Base-by-base conservation (phyloP, 1,284 basidiomycete species). In the Trametes polyzona region DNA sequence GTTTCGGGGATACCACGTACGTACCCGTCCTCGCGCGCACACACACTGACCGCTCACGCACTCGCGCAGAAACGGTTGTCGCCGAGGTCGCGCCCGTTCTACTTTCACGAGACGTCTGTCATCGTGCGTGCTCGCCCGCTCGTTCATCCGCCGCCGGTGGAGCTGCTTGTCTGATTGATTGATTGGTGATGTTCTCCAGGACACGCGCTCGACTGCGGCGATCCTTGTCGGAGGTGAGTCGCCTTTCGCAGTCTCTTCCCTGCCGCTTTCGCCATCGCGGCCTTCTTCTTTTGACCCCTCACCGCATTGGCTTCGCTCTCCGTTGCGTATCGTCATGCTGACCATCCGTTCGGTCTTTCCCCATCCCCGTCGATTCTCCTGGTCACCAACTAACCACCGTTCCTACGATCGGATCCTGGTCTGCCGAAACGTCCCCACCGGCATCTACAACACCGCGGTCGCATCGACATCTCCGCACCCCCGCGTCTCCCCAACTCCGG, bases 71-170 rank as follows among this genome's bases (percentile, higher is more conserved):
- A 71, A 63, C 68, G 69, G 17, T 57, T 70, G 39, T 72, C 71
- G 33, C 71, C 70, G 5, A 65, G 67, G 44, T 47, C 65, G 16
- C 62, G 71, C 17, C 59, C 71, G 21, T 72, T 72, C 57, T 72
- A 69, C 51, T 69, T 68, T 66, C 68, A 72, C 59, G 71, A 72
- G 54, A 72, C 71, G 26, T 72, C 71, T 21, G 71, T 72, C 43
- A 63, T 72, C 39, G 70, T 71, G 48, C 58, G 70, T 69, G 4
- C 23, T 19, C 32, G 51, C 21, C 26, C 47, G 19, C 16, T 44
- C 16, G 39, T 23, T 21, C 3, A 27, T 33, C 1, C 16, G 12
- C 9, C 24, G 30, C 14, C 50, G 19, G 6, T 6, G 27, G 32
- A 19, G 24, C 26, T 52, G 29, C 11, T 19, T 40, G 36, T 17